phyloP scores from a whole-genome alignment of 2,329 filamentous ascomycete genomes.

The Nigrograna mackinnonii region DNA sequence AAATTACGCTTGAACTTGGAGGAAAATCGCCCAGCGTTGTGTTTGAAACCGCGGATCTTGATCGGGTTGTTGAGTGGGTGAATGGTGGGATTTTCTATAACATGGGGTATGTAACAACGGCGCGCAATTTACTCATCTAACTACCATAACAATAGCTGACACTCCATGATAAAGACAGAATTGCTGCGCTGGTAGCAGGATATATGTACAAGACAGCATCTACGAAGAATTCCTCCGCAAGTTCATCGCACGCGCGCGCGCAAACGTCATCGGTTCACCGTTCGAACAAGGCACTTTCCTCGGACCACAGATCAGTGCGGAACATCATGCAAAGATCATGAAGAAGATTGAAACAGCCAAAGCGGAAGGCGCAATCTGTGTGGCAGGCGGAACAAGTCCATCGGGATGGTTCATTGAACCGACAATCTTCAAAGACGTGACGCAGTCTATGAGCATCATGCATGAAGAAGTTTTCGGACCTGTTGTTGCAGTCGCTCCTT shows the following conservation, averaged over 20 bases:
- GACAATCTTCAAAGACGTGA: constrained; percentile 1
- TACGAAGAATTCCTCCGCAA: constrained; percentile 51
- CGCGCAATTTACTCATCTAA: too few species aligned
- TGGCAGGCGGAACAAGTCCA: constrained; percentile 42
- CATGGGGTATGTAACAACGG: constrained; percentile 49
- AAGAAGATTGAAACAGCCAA: constrained; percentile 57
- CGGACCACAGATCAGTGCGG: neutral
- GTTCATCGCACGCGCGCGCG: constrained; percentile 48
- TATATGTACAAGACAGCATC: constrained; percentile 60
- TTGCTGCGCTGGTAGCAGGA: constrained; percentile 79
- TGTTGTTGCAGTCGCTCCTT: constrained; percentile 64
- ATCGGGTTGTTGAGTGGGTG: neutral
- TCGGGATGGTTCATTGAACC: neutral
- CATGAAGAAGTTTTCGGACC: constrained; percentile 75
- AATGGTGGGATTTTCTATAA: neutral
- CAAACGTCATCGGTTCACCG: neutral
- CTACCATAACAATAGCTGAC: neutral
- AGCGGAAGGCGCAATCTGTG: constrained; percentile 51
- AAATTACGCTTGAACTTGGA: constrained; percentile 71
- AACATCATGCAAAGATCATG: constrained; percentile 32
- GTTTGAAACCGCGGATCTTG: constrained; percentile 70
- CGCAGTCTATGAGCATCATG: constrained; percentile 68
- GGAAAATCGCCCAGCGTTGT: constrained; percentile 79
- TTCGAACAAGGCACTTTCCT: neutral
- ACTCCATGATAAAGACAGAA: constrained; percentile 72